These are phyloP conservation scores for Jaminaea rosea DNA, from an alignment of 1,284 basidiomycete genomes.

Conservation along the genomic window DNA sequence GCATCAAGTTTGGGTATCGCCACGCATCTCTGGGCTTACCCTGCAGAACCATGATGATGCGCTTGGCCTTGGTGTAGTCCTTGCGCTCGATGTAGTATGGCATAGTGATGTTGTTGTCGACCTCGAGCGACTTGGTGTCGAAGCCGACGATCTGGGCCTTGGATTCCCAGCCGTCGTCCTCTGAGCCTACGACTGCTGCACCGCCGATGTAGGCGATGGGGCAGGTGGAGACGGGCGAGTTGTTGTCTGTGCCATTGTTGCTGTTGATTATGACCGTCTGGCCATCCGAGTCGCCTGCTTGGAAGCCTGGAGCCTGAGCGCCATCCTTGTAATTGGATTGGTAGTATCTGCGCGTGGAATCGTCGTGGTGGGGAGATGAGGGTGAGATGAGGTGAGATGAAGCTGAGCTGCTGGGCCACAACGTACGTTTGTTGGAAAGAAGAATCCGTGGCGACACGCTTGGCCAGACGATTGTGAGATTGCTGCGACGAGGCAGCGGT, in stretches of 20 bases:
- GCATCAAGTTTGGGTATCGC: slow-evolving; percentile 3
- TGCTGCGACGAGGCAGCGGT: no score
- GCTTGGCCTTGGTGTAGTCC: slow-evolving; percentile 8
- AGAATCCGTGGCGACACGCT: no score
- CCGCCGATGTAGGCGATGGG: slow-evolving; percentile 34
- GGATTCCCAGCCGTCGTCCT: slow-evolving; percentile 25
- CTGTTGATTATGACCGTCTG: slow-evolving; percentile 30
- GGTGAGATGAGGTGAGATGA: no score
- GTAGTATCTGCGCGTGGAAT: no score
- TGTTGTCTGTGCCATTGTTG: slow-evolving; percentile 27
- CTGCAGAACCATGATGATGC: slow-evolving; percentile 9
- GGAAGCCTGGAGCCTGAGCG: slow-evolving; percentile 21
- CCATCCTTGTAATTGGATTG: slow-evolving; percentile 31
- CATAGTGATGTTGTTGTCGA: background rate
- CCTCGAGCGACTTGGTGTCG: slow-evolving; percentile 15
- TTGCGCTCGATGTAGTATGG: slow-evolving; percentile 3
- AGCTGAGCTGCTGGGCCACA: no score
- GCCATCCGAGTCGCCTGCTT: slow-evolving; percentile 20
- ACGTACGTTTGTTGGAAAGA: no score
- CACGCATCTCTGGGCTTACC: slow-evolving; percentile 8
- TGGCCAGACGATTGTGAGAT: no score
- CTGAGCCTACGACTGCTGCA: slow-evolving; percentile 27
- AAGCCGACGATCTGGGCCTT: slow-evolving; percentile 39
- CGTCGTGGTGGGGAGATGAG: no score
- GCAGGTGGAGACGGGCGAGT: slow-evolving; percentile 29